Conservation (phyloP, 2,329 filamentous ascomycete species). For the Dendryphion nanum region DNA sequence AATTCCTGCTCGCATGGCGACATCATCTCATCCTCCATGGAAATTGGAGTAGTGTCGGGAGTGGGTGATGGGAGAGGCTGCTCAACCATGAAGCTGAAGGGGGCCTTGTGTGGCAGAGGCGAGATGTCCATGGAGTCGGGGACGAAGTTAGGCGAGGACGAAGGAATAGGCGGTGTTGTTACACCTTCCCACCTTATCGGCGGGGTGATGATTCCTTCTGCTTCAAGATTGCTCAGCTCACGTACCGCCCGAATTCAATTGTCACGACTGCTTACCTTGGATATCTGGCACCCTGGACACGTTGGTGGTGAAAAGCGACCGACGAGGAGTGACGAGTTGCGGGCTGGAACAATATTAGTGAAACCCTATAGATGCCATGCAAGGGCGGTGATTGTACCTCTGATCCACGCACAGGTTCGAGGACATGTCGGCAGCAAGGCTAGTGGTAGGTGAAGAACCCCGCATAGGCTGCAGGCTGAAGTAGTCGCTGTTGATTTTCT, state of each 20-base stretch:
- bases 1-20: slow-evolving; percentile 38
- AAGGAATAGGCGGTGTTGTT: slow-evolving; percentile 79
- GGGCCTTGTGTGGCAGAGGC: slow-evolving; percentile 78
- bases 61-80: slow-evolving; percentile 72
- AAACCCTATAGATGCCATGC: slow-evolving; percentile 13
- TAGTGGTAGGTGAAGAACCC: slow-evolving; percentile 87
- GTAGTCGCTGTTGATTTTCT: slow-evolving; percentile 69
- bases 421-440: slow-evolving; percentile 88
- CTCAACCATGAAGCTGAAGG: slow-evolving; percentile 60
- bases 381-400: slow-evolving; percentile 62
- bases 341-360: slow-evolving; percentile 61
- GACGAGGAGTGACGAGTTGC: slow-evolving; percentile 76
- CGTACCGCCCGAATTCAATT: slow-evolving; percentile 6
- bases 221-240: slow-evolving; percentile 27
- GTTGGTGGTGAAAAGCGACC: slow-evolving; percentile 77
- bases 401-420: slow-evolving; percentile 97
- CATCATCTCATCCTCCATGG: slow-evolving; percentile 47
- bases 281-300: slow-evolving; percentile 60
- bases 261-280: slow-evolving; percentile 56
- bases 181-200: slow-evolving; percentile 60
- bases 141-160: slow-evolving; percentile 73
- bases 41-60: slow-evolving; percentile 50
- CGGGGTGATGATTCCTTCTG: slow-evolving; percentile 46
- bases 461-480: slow-evolving; percentile 75
- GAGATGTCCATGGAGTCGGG: slow-evolving; percentile 91